Base-by-base conservation (phyloP, 1,284 basidiomycete species). In the Retiboletus flavoniger region DNA sequence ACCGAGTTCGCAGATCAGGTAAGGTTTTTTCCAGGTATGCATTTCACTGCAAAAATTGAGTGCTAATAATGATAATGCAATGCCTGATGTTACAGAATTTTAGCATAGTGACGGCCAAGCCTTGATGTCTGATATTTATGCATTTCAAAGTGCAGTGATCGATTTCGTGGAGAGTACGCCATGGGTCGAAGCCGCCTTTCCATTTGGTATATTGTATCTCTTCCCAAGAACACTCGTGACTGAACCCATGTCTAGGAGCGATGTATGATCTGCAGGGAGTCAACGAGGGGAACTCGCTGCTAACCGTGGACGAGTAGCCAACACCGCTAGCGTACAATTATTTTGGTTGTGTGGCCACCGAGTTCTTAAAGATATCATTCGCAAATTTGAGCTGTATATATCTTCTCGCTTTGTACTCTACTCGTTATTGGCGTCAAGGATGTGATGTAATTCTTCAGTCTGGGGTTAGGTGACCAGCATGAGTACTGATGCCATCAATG, bases 1-100 rank as follows among this genome's bases (percentile, higher is more conserved):
- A 90, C 89, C 7, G 91, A 91, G 66, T 84, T 80, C 60, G 86
- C 85, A 53, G 83, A 83, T 72, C 76, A 83, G 74, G 84, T 84
- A 59, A 16, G 43, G 8, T 26, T 16, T 43, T 29, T 40, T 13
- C 7, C 7, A 3, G 3, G 3, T 3, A 1, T 31, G 9, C 14
- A 5, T 34, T 21, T 17, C 16, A n/a, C 7, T 6, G n/a, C 21
- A 26, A 26, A 16, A 17, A 3, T 2, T 0, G 19, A 31, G n/a
- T 16, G 3, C 24, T 51, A 21, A 61, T 26, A 0, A 11, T 32
- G 26, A 61, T 26, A 0, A 11, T 32, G 13, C 8, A 4, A 36
- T 19, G 19, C 24, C 1, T 11, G 11, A 17, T 16, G 5, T 43
- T 9, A 10, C 26, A 89, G 78, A 81, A 85, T 74, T 92, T 86